These are phyloP conservation scores for baker's yeast (Saccharomyces cerevisiae) DNA, from an alignment of 805 yeast species.

Conservation along the genomic window DNA sequence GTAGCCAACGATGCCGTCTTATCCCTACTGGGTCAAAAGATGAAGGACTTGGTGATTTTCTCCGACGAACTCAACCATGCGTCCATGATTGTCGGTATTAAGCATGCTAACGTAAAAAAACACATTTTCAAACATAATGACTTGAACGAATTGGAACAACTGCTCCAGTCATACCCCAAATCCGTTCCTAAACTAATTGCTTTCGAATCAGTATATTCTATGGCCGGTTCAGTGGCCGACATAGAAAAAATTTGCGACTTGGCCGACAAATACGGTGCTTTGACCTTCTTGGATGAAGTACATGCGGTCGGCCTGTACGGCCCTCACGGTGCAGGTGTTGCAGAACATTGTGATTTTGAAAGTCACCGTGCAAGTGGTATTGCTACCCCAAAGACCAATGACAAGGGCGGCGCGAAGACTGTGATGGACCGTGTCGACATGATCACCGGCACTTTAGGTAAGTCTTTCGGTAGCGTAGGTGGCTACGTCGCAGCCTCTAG, in stretches of 20 bases:
- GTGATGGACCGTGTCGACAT: slow-evolving; percentile 88
- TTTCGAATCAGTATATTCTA: slow-evolving; percentile 93
- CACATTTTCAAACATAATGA: slow-evolving; percentile 90
- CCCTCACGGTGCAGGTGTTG: slow-evolving; percentile 99
- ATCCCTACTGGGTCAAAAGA: slow-evolving; percentile 81
- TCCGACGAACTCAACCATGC: slow-evolving; percentile 94
- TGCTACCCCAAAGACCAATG: slow-evolving; percentile 33
- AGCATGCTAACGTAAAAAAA: slow-evolving; percentile 80
- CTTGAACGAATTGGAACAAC: slow-evolving; percentile 69
- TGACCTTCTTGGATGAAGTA: slow-evolving; percentile 95
- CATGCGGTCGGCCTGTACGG: slow-evolving; percentile 99
- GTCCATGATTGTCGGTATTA: slow-evolving; percentile 93
- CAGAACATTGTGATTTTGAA: slow-evolving; percentile 89
- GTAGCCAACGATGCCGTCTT: slow-evolving; percentile 96
- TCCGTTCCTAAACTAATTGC: slow-evolving; percentile 92
- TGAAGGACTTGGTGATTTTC: slow-evolving; percentile 83
- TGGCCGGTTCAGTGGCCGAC: slow-evolving; percentile 97
- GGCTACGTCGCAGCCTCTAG: slow-evolving; percentile 92
- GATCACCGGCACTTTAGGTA: slow-evolving; percentile 96
- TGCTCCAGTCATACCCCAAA: slow-evolving; percentile 71
- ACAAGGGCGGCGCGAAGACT: slow-evolving; percentile 33
- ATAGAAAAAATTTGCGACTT: slow-evolving; percentile 86
- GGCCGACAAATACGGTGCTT: slow-evolving; percentile 95
- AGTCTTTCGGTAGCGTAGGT: slow-evolving; percentile 94
- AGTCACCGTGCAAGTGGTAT: slow-evolving; percentile 65